Conservation (phyloP, 768 basidiomycete genomes). For the Obba rivulosa region DNA sequence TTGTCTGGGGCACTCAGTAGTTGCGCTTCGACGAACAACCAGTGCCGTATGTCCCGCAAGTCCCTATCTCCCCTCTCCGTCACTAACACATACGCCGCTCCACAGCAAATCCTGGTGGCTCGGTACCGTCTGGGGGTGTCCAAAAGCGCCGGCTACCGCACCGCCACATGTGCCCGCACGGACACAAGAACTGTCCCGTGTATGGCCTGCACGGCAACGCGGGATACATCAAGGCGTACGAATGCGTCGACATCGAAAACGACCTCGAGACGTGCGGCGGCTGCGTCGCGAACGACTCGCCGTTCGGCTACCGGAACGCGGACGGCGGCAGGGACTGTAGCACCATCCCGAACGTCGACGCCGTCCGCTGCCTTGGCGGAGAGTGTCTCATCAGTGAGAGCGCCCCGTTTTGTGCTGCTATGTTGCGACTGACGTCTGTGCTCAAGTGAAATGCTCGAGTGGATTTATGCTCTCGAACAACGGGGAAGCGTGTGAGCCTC, state of each 20-base stretch:
- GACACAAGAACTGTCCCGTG: conserved; percentile 12
- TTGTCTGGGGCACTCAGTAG: conserved; percentile 5
- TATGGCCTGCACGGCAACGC: conserved; percentile 3
- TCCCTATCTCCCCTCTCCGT: background rate
- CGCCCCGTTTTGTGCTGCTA: no score
- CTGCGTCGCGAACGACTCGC: conserved; percentile 16
- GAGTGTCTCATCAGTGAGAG: conserved; percentile 34
- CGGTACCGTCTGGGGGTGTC: conserved; percentile 5
- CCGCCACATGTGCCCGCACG: conserved; percentile 6
- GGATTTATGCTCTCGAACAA: conserved; percentile 5
- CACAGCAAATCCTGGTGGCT: conserved; percentile 10
- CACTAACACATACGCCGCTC: background rate
- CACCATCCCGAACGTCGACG: conserved; percentile 35
- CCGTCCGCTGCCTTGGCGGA: conserved; percentile 31
- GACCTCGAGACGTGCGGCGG: conserved; percentile 22
- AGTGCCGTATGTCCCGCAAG: conserved; percentile 13
- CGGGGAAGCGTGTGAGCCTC: conserved; percentile 1
- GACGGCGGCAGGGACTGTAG: conserved; percentile 41
- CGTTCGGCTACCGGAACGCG: conserved; percentile 13
- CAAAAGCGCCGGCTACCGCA: background rate
- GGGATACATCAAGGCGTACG: conserved; percentile 8
- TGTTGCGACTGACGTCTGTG: no score
- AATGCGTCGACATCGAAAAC: conserved; percentile 16
- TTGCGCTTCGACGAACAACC: conserved; percentile 6
- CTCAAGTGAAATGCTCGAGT: background rate